Base-by-base conservation (phyloP, 768 basidiomycete genomes). In the Saitozyma sp. region DNA sequence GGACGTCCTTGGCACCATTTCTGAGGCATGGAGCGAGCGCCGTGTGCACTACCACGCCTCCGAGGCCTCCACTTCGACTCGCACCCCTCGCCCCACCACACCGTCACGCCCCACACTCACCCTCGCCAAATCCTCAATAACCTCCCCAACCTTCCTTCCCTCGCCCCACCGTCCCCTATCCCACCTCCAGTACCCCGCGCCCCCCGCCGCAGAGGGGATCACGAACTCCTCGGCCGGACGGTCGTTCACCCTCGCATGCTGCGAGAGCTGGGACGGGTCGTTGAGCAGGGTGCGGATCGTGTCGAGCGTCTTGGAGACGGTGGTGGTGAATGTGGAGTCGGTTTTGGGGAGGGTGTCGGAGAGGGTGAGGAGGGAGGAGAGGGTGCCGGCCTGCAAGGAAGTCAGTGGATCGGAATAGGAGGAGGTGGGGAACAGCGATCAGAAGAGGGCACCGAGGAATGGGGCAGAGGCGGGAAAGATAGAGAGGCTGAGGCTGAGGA, bases 321-420 rank as follows among this genome's bases (percentile, higher is more conserved):
- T 87, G 13, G 85, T 82, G 1, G 92, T 96, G 82, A 97, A 94
- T 83, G 85, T 87, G 45, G 84, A 75, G 71, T 98, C 96, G 61
- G 90, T 87, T 82, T 98, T 99, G 8, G 93, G 91, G 46, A 98
- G 84, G 53, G 90, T 88, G 74, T 98, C 96, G 14, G 93, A 95
- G 55, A 98, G 84, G 2, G 86, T 84, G 63, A 99, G 86, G 58
- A 99, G 86, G 17, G 86, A 84, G 67, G 95, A 92, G 52, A 99
- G 86, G 2, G 95, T 99, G 57, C 94, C 96, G 64, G 93, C 91
- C 96, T 79, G 45, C 14, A 39, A 92, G 77, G 19, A 6, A 17
- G 45, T 46, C 45, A 46, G 45, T 8, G 9, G 14, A 13, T 3
- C 39, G 54, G 19, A 16, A 13, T 39, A 8, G 54, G 13, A 17